Conservation (phyloP, 164 flowering plant species). For the Annona cherimola region DNA sequence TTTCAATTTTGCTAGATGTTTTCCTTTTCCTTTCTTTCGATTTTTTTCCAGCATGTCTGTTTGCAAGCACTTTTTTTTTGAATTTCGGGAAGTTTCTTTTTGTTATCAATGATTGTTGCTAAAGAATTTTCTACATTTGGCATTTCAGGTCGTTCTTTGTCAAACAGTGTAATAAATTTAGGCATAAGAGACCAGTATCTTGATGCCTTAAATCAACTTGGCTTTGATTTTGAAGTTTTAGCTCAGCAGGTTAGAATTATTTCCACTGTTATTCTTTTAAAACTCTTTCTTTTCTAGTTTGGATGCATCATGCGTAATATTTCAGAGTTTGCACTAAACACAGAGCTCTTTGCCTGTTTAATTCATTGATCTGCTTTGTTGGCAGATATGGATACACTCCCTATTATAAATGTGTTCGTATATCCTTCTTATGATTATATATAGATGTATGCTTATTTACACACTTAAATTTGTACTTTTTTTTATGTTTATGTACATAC, state of each 20-base stretch:
- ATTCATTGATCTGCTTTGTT: too few relatives aligned
- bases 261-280: not conserved
- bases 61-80: not conserved
- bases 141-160: conserved; percentile 46
- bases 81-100: not conserved
- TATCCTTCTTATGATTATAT: too few relatives aligned
- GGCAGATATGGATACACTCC: too few relatives aligned
- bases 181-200: conserved; percentile 47
- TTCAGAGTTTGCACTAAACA: not conserved
- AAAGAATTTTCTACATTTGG: not conserved
- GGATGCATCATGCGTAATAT: not conserved
- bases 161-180: conserved; percentile 48
- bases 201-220: conserved; percentile 49
- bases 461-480: too few relatives aligned
- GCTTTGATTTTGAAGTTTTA: conserved; percentile 47
- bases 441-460: too few relatives aligned
- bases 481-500: too few relatives aligned
- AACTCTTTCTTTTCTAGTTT: not conserved
- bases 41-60: not conserved
- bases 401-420: too few relatives aligned
- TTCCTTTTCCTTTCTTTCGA: too few relatives aligned
- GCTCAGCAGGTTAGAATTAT: conserved; percentile 44
- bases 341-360: not conserved
- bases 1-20: too few relatives aligned
- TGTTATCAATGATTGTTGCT: not conserved